Conservation (phyloP, 352 stramenopile genomes). For the Aphanomyces cochlioides region DNA sequence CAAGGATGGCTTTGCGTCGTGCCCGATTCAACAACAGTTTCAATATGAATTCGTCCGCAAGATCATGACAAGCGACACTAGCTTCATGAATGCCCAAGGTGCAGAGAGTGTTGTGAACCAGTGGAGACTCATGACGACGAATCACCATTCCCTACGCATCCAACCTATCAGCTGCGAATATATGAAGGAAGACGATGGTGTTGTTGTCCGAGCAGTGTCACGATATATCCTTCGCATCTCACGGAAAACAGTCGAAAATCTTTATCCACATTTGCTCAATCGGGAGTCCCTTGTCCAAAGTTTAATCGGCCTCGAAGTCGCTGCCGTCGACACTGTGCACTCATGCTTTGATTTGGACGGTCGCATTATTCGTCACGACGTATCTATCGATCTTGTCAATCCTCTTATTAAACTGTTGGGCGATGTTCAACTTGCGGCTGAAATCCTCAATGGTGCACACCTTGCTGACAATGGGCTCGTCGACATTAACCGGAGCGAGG, state of each 20-base stretch:
- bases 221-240: slow-evolving; percentile 32
- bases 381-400: slow-evolving; percentile 36
- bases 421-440: slow-evolving; percentile 13
- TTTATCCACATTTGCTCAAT: slow-evolving; percentile 35
- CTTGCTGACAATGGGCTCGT: slow-evolving; percentile 24
- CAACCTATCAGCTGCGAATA: slow-evolving; percentile 23
- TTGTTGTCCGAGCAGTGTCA: slow-evolving; percentile 27
- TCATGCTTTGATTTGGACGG: slow-evolving; percentile 33
- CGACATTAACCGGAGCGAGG: slow-evolving; percentile 25
- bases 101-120: slow-evolving; percentile 28
- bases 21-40: not conserved
- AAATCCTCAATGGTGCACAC: slow-evolving; percentile 22
- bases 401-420: slow-evolving; percentile 26
- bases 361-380: slow-evolving; percentile 34
- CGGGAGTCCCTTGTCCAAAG: slow-evolving; percentile 32
- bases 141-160: slow-evolving; percentile 26
- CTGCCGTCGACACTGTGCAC: slow-evolving; percentile 31
- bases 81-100: slow-evolving; percentile 30
- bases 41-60: slow-evolving; percentile 26
- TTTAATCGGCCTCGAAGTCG: slow-evolving; percentile 34
- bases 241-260: slow-evolving; percentile 24
- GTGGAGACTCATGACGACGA: slow-evolving; percentile 29
- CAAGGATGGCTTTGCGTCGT: slow-evolving; percentile 25
- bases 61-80: slow-evolving; percentile 26
- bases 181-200: slow-evolving; percentile 28